phyloP scores from a whole-genome alignment of 148 eudicot genomes.

The Vaccinium darrowii region DNA sequence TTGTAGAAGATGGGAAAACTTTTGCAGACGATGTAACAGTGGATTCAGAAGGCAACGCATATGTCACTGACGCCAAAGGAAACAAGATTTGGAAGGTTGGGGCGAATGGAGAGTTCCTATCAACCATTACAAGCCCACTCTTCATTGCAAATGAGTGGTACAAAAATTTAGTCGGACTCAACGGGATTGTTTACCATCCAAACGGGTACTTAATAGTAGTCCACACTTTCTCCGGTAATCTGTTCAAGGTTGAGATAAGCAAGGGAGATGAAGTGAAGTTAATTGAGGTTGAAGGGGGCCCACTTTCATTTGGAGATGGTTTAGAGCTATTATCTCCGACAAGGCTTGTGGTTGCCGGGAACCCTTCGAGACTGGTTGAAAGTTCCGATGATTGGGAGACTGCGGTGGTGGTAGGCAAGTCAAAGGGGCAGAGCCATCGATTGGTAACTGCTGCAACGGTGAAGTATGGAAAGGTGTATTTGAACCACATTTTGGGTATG shows the following conservation, averaged over 20 bases:
- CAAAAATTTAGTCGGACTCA: conserved; percentile 59
- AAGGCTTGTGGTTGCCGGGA: conserved; percentile 71
- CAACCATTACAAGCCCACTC: conserved; percentile 64
- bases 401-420: conserved; percentile 45
- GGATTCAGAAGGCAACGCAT: conserved; percentile 76
- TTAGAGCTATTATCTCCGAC: conserved; percentile 67
- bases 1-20: conserved; percentile 58
- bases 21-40: conserved; percentile 88
- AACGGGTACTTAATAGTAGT: conserved; percentile 70
- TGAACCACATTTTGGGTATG: conserved; percentile 70
- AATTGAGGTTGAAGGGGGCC: conserved; percentile 44
- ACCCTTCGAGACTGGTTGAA: conserved; percentile 60
- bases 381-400: conserved; percentile 78
- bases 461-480: conserved; percentile 75
- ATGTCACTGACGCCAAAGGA: conserved; percentile 66
- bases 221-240: conserved; percentile 68
- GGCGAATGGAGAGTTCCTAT: conserved; percentile 43
- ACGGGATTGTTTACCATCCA: conserved; percentile 83
- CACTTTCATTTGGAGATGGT: conserved; percentile 66
- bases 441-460: conserved; percentile 60
- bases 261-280: conserved; percentile 37
- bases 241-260: conserved; percentile 52
- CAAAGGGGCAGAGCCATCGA: conserved; percentile 51
- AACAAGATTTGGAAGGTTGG: conserved; percentile 78
- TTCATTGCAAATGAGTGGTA: conserved; percentile 73